A percentile compares a stretch with the other conserved stretches of the same genome.
Evolutionary conservation across 352 stramenopile species (phyloP).

Genomic region (Blastocystis sp.): DNA sequence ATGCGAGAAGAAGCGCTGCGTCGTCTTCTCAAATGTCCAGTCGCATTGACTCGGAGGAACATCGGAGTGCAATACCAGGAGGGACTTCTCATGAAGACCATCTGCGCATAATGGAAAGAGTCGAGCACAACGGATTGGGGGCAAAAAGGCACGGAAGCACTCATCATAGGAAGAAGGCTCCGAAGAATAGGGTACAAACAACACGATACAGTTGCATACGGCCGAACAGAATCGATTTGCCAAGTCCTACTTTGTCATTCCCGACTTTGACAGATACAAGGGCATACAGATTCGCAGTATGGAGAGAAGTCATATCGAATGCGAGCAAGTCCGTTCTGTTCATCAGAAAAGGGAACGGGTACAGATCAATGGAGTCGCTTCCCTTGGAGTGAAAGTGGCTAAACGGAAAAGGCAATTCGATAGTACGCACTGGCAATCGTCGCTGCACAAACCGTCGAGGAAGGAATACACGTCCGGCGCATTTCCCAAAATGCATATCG

Average conservation of each 20-base stretch:
- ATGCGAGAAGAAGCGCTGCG: background rate
- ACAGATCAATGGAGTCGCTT: slow-evolving; percentile 19
- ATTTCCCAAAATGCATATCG: background rate
- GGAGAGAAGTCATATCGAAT: slow-evolving; percentile 41
- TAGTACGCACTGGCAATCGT: background rate
- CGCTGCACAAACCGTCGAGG: background rate
- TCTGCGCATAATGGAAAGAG: background rate
- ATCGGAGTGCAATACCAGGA: slow-evolving; percentile 48
- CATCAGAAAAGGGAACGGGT: slow-evolving; percentile 24
- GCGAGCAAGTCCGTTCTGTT: slow-evolving; percentile 15
- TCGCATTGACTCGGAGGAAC: slow-evolving; percentile 18
- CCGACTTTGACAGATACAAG: background rate
- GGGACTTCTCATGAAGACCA: background rate
- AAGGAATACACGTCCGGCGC: background rate
- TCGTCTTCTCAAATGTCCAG: slow-evolving; percentile 58
- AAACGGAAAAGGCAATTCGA: background rate
- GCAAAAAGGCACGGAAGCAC: background rate
- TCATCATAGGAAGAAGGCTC: background rate
- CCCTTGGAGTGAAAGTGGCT: background rate
- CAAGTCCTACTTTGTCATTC: background rate
- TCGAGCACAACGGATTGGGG: background rate
- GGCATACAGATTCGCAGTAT: background rate
- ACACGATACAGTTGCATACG: background rate
- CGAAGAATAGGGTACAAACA: background rate
- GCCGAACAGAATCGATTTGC: slow-evolving; percentile 2